Base-by-base conservation (phyloP, 164 flowering plant species). In the Tetracentron sinense region DNA sequence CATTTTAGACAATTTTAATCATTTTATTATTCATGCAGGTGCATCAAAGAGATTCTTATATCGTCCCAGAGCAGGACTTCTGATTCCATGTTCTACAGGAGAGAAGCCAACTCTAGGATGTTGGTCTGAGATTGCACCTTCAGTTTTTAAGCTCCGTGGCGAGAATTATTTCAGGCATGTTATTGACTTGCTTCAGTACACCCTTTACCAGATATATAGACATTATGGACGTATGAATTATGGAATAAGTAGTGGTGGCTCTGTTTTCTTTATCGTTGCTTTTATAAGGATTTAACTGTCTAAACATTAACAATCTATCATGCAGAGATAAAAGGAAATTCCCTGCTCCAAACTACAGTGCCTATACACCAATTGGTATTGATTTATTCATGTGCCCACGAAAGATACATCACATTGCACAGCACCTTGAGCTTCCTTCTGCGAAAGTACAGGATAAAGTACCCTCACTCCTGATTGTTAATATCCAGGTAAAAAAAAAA, bases 401-500 rank as follows among this genome's bases (percentile, higher is more conserved):
- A 69, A 95, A 95, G 84, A 67, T 95, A 35, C 65, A 92, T 75
- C 99, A 95, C 72, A 90, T 95, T 66, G 98, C 97, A 8, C 92
- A 84, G 72, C 86, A 90, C 66, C 78, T 95, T 60, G 99, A 95
- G 62, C 97, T 95, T 75, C 99, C 99, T 20, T 57, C 75, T 56
- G 57, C 83, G 46, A 92, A 78, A 76, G 64, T 74, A 42, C 81
- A 83, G 6, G 85, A 79, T 22, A 83, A 72, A 65, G 65, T 83
- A 25, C 98, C 97, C n/a, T 69, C 89, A 21, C 86, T 95, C 42
- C 82, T 95, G 51, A 84, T 95, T 58, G 88, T 95, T 31, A 95
- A 95, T 72, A 92, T 95, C 59, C 98, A 92, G 97, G 99, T 90
- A 65, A 11, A n/a, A n/a, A n/a, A n/a, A n/a, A n/a, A n/a, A n/a